phyloP scores from a whole-genome alignment of 2,329 filamentous ascomycete species.

The Periconia sp. region DNA sequence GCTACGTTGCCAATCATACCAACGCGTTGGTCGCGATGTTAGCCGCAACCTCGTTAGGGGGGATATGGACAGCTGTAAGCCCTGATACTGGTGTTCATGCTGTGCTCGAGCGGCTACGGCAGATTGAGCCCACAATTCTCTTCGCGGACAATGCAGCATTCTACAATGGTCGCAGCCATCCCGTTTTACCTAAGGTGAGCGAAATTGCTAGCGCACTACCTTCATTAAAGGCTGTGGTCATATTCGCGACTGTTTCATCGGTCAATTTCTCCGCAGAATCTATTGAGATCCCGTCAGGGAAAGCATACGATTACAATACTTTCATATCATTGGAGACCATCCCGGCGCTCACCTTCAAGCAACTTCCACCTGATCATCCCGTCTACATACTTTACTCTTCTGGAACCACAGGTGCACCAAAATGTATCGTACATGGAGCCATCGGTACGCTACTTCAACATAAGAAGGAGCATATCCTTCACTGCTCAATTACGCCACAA shows the following conservation, averaged over 20 bases:
- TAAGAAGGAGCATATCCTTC: conserved; percentile 93
- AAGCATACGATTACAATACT: conserved; percentile 44
- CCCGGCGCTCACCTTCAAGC: conserved; percentile 64
- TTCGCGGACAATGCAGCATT: conserved; percentile 88
- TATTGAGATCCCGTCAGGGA: conserved; percentile 44
- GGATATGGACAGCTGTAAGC: conserved; percentile 91
- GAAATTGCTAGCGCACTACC: conserved; percentile 74
- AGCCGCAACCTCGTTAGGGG: conserved; percentile 79
- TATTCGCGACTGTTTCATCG: conserved; percentile 70
- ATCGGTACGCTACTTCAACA: conserved; percentile 92
- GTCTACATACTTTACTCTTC: conserved; percentile 94
- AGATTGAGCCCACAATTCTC: conserved; percentile 82
- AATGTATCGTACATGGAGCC: conserved; percentile 92
- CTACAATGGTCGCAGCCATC: conserved; percentile 91
- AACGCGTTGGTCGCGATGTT: conserved; percentile 90
- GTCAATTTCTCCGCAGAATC: conserved; percentile 49
- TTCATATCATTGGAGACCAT: conserved; percentile 49
- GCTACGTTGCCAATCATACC: conserved; percentile 87
- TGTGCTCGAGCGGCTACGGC: conserved; percentile 82
- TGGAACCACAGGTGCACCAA: conserved; percentile 85
- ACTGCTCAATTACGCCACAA: conserved; percentile 76
- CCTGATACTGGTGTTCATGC: conserved; percentile 92
- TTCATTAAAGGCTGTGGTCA: conserved; percentile 71
- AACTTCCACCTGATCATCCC: conserved; percentile 83
- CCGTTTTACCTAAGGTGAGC: conserved; percentile 77